phyloP scores from a whole-genome alignment of 192 early-diverging fungal genomes.

The Coemansia sp. region DNA sequence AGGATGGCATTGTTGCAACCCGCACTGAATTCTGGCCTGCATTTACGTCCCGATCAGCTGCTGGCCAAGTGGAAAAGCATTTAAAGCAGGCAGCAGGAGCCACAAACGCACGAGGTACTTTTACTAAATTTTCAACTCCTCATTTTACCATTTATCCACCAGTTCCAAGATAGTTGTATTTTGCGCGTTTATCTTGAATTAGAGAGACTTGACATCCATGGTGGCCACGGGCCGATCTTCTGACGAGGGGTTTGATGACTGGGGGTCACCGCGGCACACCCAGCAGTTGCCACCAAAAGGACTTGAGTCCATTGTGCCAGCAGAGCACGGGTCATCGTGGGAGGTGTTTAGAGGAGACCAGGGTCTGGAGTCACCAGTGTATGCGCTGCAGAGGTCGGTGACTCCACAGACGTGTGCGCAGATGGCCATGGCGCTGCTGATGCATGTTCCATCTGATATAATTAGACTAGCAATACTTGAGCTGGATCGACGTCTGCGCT shows the following conservation, averaged over 20 bases:
- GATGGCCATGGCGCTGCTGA: conserved; percentile 33
- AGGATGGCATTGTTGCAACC: background rate
- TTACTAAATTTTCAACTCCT: background rate
- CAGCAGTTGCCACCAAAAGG: background rate
- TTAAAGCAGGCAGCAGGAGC: background rate
- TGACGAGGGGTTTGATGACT: conserved; percentile 36
- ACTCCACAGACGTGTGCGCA: conserved; percentile 25
- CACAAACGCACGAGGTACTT: conserved; percentile 9
- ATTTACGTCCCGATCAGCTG: conserved; percentile 12
- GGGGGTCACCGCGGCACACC: background rate
- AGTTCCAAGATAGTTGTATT: background rate
- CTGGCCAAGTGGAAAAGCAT: background rate
- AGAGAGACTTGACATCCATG: conserved; percentile 5
- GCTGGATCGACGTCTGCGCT: conserved; percentile 34
- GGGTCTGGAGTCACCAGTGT: conserved; percentile 26
- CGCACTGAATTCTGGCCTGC: background rate
- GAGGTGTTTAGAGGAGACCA: background rate
- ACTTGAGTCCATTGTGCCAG: background rate
- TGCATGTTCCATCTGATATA: conserved; percentile 33
- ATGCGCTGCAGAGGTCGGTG: conserved; percentile 16
- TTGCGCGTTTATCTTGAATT: conserved; percentile 2
- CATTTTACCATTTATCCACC: background rate
- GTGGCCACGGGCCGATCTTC: conserved; percentile 13
- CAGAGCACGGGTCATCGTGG: background rate
- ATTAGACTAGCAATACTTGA: conserved; percentile 22